Percentiles rank a stretch among this genome's conserved stretches.
These are phyloP conservation scores for Globisporangium takayamanum DNA, from an alignment of 352 stramenopile species.

Conservation along the genomic window DNA sequence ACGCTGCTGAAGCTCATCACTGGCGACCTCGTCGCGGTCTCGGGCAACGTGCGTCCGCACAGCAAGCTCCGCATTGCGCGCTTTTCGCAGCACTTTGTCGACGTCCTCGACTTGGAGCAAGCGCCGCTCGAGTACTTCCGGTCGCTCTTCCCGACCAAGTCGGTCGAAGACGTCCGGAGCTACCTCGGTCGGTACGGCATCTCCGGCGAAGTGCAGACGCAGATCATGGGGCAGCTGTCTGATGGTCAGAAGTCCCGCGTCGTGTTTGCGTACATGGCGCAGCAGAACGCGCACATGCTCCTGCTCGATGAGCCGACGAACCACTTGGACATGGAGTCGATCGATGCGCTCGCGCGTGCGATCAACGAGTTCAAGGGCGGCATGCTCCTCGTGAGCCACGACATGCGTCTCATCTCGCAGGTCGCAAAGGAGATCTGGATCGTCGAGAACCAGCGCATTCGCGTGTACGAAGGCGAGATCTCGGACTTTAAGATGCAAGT, in stretches of 20 bases:
- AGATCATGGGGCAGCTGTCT: conserved; percentile 94
- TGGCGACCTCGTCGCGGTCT: conserved; percentile 90
- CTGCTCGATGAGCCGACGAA: conserved; percentile 89
- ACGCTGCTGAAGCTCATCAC: conserved; percentile 98
- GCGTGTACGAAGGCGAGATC: conserved; percentile 97
- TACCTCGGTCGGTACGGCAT: conserved; percentile 97
- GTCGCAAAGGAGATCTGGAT: conserved; percentile 99
- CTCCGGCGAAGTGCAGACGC: conserved; percentile 93
- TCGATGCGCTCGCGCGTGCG: conserved; percentile 95
- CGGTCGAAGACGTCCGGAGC: conserved; percentile 91
- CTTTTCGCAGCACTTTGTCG: conserved; percentile 98
- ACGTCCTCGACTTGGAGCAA: conserved; percentile 95
- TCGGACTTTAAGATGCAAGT: conserved; percentile 92
- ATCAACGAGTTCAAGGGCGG: conserved; percentile 98
- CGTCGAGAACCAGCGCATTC: conserved; percentile 95
- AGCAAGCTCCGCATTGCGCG: conserved; percentile 94
- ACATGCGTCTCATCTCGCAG: conserved; percentile 98
- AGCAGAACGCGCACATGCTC: conserved; percentile 96
- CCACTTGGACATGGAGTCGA: conserved; percentile 93
- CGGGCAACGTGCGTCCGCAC: conserved; percentile 94
- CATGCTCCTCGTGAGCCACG: conserved; percentile 97
- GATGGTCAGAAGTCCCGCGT: conserved; percentile 97
- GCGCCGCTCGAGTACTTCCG: conserved; percentile 97
- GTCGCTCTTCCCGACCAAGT: conserved; percentile 89
- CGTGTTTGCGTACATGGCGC: conserved; percentile 97